Conservation (phyloP, 2,329 filamentous ascomycete species). For the Colletotrichum sp. region DNA sequence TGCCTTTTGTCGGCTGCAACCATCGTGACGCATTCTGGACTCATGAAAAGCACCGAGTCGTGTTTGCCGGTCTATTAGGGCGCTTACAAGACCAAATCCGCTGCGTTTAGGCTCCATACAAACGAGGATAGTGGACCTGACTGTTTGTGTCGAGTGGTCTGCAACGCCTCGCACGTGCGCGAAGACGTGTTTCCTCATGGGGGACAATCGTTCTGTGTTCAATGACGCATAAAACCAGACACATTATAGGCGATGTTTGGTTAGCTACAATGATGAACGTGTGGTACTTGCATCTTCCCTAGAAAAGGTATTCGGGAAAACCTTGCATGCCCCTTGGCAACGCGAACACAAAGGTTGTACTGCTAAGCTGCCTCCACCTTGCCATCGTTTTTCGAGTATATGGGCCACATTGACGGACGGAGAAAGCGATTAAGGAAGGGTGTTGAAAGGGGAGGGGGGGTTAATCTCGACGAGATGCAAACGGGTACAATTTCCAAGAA, state of each 20-base stretch:
- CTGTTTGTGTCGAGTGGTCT: neutral
- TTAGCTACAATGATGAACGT: fast-evolving
- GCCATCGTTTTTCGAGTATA: neutral
- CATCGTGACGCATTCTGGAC: neutral
- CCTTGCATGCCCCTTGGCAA: neutral
- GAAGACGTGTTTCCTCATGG: neutral
- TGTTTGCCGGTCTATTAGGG: fast-evolving
- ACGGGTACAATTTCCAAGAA: no score
- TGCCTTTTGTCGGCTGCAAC: neutral
- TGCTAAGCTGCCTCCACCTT: neutral
- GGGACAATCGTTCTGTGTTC: neutral
- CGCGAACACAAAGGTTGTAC: neutral
- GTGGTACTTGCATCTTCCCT: no score
- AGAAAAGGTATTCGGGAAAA: neutral
- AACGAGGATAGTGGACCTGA: fast-evolving
- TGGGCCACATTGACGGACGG: no score
- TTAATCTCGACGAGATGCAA: no score
- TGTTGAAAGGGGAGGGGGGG: no score
- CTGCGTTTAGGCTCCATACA: fast-evolving
- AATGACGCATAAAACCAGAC: neutral
- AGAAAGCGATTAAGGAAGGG: no score
- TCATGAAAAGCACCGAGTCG: fast-evolving
- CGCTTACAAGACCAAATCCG: fast-evolving
- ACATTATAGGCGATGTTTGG: no score
- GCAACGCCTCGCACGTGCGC: neutral